phyloP scores from a whole-genome alignment of 2,329 filamentous ascomycete species.

The Clonostachys chloroleuca region DNA sequence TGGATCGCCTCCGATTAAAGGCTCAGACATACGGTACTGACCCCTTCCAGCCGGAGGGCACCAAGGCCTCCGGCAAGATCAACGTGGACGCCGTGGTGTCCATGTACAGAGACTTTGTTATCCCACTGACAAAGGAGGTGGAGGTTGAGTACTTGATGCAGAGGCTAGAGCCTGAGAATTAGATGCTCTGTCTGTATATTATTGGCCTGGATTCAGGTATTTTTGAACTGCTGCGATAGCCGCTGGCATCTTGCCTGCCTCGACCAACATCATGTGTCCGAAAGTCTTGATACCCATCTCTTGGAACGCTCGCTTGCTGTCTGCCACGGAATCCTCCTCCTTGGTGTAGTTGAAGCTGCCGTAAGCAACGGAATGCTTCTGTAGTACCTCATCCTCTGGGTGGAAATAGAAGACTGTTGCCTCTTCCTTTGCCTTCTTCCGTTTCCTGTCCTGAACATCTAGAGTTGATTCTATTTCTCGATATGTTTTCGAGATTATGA shows the following conservation, averaged over 20 bases:
- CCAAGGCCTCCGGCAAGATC: conserved; percentile 69
- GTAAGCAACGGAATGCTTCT: conserved; percentile 67
- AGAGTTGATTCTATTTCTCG: conserved; percentile 79
- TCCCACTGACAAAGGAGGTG: conserved; percentile 95
- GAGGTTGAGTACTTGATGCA: conserved; percentile 99
- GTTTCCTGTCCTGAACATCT: conserved; percentile 55
- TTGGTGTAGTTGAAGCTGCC: conserved; percentile 76
- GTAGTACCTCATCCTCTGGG: conserved; percentile 86
- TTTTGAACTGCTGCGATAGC: conserved; percentile 74
- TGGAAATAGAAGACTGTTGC: conserved; percentile 83
- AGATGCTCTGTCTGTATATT: conserved; percentile 9
- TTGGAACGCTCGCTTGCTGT: conserved; percentile 92
- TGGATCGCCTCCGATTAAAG: conserved; percentile 83
- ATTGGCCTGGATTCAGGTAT: conserved; percentile 59
- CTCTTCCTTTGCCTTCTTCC: conserved; percentile 57
- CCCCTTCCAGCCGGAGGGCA: conserved; percentile 58
- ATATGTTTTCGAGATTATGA: conserved; percentile 91
- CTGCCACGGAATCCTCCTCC: conserved; percentile 74
- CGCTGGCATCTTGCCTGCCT: conserved; percentile 68
- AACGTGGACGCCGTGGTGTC: conserved; percentile 85
- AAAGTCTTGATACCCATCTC: conserved; percentile 83
- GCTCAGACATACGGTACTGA: conserved; percentile 92
- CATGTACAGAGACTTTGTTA: conserved; percentile 91
- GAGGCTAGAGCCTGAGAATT: conserved; percentile 52
- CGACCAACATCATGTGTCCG: conserved; percentile 83